Percentiles rank a stretch among this genome's conserved stretches.
Conservation (phyloP, 495 filamentous ascomycete genomes). For the Penicillium fimorum region DNA sequence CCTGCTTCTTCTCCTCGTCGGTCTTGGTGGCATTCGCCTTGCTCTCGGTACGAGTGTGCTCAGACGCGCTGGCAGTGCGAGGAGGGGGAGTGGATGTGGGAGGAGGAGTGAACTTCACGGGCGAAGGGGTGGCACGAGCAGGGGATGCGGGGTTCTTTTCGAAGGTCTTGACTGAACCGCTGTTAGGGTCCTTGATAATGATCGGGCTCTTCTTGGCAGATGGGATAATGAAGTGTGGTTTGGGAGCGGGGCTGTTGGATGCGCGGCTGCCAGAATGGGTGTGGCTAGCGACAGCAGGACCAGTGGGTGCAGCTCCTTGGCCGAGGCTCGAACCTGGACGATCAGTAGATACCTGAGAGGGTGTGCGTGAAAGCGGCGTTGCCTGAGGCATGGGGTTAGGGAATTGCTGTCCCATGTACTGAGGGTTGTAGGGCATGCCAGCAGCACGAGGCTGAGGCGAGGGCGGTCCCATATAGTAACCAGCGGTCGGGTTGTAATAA, state of each 20-base stretch:
- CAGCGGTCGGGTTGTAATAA: conserved; percentile 39
- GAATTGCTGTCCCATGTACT: conserved; percentile 29
- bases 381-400: conserved; percentile 47
- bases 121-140: conserved; percentile 53
- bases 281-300: conserved; percentile 58
- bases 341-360: conserved; percentile 76
- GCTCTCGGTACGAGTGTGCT: conserved; percentile 59
- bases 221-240: conserved; percentile 53
- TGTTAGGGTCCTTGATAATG: conserved; percentile 74
- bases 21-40: conserved; percentile 53
- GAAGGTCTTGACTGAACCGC: conserved; percentile 62
- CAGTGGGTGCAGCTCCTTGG: conserved; percentile 58
- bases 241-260: conserved; percentile 52
- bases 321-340: conserved; percentile 77
- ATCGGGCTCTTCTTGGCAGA: conserved; percentile 64
- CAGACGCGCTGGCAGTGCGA: conserved; percentile 50
- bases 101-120: conserved; percentile 62
- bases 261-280: conserved; percentile 57
- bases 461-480: conserved; percentile 48
- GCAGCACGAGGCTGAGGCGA: conserved; percentile 53
- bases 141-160: conserved; percentile 57
- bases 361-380: conserved; percentile 74
- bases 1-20: conserved; percentile 67
- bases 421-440: conserved; percentile 53
- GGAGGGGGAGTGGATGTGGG: conserved; percentile 63